Evolutionary conservation across 2,329 filamentous ascomycete species (phyloP), one percentile per base, ranked within the genome.

Genomic region (Dactylellina drechsleri): DNA sequence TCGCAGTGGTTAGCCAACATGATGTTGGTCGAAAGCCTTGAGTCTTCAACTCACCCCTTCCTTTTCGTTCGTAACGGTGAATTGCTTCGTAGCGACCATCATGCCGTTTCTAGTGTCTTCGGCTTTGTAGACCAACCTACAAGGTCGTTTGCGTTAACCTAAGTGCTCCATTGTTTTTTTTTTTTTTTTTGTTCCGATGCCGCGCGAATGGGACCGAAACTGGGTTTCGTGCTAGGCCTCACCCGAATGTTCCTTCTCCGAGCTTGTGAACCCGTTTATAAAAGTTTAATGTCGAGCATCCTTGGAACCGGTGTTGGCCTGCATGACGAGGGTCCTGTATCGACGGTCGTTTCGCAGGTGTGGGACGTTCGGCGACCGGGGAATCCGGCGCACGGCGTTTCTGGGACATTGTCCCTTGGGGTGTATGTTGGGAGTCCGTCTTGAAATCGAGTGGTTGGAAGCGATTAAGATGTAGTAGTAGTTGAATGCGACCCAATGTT

Each of bases 11-110:
- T 76, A 79, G 77, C 62, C 20, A 31, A 23, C 49, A 31, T 18
- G 8, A n/a, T 23, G 41, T 36, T 8, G 13, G 31, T 36, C 31
- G 31, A 36, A 36, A 36, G 5, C 6, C 5, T 36, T 36, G 31
- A 36, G 31, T 36, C 31, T 36, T 54, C 47, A 54, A 83, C 89
- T 79, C 83, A 92, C 90, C 58, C 95, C 95, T 83, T 99, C 95
- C 82, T 97, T 98, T 84, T 99, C 95, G 82, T 98, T 96, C 82
- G 98, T 95, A 92, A 98, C 97, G 78, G 99, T 88, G 78, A 99
- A 99, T 86, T 98, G 98, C 85, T 99, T 99, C 80, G 99, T 83
- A 2, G 95, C 95, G 75, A 97, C 91, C 53, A 94, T 82, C 23
- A 87, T 86, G 64, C 91, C 90, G 0, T 89, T 91, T 80, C 65